Percentiles rank a stretch among this genome's conserved stretches.
phyloP scores from a whole-genome alignment of 2,329 filamentous ascomycete species.

The Lachnellula arida region DNA sequence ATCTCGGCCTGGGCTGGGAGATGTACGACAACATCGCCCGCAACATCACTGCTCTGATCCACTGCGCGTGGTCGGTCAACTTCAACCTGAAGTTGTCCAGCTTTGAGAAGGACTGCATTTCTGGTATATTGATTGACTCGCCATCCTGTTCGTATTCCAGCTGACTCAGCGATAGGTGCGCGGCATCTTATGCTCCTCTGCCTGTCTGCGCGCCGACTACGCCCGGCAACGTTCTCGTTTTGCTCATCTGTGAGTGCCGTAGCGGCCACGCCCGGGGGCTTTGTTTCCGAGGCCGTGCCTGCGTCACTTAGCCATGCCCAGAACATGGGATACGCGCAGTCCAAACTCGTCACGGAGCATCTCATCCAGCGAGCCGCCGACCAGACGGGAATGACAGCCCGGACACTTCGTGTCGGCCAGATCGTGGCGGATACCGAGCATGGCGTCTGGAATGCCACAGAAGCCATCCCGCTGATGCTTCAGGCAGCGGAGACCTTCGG shows the following conservation, averaged over 20 bases:
- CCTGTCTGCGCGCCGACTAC: slow-evolving; percentile 25
- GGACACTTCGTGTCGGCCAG: slow-evolving; percentile 45
- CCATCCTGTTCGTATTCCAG: too few relatives aligned
- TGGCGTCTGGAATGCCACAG: slow-evolving; percentile 48
- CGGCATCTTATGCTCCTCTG: slow-evolving; percentile 36
- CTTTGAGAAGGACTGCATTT: slow-evolving; percentile 44
- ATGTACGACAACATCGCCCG: slow-evolving; percentile 28
- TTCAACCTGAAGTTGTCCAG: slow-evolving; percentile 49
- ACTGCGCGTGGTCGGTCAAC: slow-evolving; percentile 52
- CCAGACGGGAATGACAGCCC: slow-evolving; percentile 30
- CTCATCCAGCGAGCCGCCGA: slow-evolving; percentile 36
- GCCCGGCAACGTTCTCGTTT: slow-evolving; percentile 33
- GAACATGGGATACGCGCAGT: slow-evolving; percentile 47
- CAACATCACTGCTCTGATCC: slow-evolving; percentile 41
- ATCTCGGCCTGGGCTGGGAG: slow-evolving; percentile 36
- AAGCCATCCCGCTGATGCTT: slow-evolving; percentile 50
- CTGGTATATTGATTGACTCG: slow-evolving; percentile 36
- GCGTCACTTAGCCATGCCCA: slow-evolving; percentile 34
- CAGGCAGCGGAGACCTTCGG: slow-evolving; percentile 41
- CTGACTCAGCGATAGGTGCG: too few relatives aligned
- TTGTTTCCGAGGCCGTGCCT: slow-evolving; percentile 34
- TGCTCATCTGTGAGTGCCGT: slow-evolving; percentile 36
- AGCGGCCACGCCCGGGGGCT: slow-evolving; percentile 28
- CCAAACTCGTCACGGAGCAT: slow-evolving; percentile 45
- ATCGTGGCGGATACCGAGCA: slow-evolving; percentile 43